Evolutionary conservation across 2,329 filamentous ascomycete species (phyloP).

Genomic region (Fusarium anthophilum): DNA sequence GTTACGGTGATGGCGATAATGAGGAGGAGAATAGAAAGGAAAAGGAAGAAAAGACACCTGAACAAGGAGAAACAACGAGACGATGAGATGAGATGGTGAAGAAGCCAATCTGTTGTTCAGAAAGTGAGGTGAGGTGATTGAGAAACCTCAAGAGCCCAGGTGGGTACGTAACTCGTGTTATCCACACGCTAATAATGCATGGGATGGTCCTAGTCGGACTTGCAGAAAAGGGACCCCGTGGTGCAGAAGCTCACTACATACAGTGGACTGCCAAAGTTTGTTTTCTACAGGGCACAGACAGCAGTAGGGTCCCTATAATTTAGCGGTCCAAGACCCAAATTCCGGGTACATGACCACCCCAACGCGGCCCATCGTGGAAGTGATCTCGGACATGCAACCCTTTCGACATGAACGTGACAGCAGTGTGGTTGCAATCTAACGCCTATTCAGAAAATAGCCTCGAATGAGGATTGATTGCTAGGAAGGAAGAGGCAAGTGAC

Average conservation of each 20-base stretch:
- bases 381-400: constrained; percentile 27
- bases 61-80: constrained; percentile 42
- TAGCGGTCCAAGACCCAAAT: neutral
- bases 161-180: constrained; percentile 32
- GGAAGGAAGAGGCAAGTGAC: neutral
- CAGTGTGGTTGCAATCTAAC: constrained; percentile 21
- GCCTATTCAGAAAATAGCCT: constrained; percentile 16
- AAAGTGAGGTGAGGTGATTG: constrained; percentile 37
- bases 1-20: constrained; percentile 45
- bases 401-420: constrained; percentile 28
- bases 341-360: neutral
- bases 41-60: constrained; percentile 40
- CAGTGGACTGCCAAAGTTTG: neutral
- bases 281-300: neutral
- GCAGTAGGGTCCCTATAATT: constrained; percentile 11
- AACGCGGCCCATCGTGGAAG: neutral
- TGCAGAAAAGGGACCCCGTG: neutral
- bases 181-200: constrained; percentile 20
- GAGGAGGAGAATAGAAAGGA: constrained; percentile 33
- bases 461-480: constrained; percentile 3
- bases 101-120: constrained; percentile 27
- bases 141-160: neutral
- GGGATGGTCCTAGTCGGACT: constrained; percentile 19
- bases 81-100: constrained; percentile 41
- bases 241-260: neutral